phyloP scores from a whole-genome alignment of 345 rosid genomes.

The Aquilaria yunnanensis region DNA sequence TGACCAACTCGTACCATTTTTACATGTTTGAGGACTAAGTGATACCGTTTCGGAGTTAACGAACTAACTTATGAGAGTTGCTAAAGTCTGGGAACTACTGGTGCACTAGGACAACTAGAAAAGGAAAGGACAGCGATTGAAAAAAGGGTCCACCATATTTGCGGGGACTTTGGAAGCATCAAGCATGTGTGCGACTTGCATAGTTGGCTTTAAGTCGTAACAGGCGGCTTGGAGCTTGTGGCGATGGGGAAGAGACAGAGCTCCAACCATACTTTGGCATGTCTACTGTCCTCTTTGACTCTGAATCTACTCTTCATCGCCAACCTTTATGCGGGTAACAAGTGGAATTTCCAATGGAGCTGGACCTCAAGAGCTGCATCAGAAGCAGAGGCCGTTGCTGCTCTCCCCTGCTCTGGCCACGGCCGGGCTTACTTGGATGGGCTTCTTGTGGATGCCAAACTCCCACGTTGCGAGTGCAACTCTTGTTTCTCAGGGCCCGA shows the following conservation, averaged over 20 bases:
- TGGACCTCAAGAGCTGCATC: conserved; percentile 55
- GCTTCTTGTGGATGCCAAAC: conserved; percentile 10
- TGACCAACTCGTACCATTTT: too few relatives aligned
- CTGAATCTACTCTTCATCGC: conserved; percentile 26
- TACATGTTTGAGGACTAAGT: too few relatives aligned
- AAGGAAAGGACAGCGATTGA: too few relatives aligned
- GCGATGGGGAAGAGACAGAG: conserved; percentile 6
- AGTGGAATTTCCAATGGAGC: conserved; percentile 45
- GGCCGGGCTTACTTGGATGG: conserved; percentile 74
- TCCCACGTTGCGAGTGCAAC: conserved; percentile 61
- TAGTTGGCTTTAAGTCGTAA: too few relatives aligned
- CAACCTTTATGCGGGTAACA: conserved; percentile 7
- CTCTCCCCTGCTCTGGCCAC: conserved; percentile 58
- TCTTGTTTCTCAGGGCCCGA: conserved; percentile 46
- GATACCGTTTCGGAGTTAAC: too few relatives aligned
- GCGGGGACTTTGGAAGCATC: too few relatives aligned
- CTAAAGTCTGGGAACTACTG: too few relatives aligned
- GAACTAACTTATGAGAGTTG: too few relatives aligned
- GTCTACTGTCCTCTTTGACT: conserved; percentile 23
- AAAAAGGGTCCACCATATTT: too few relatives aligned
- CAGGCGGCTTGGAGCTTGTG: too few relatives aligned
- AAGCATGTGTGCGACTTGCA: too few relatives aligned
- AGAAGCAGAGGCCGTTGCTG: conserved; percentile 63
- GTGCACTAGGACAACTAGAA: too few relatives aligned
- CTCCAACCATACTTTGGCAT: conserved; percentile 4